phyloP scores from a whole-genome alignment of 139 green algal species.

The Pycnococcus provasolii region DNA sequence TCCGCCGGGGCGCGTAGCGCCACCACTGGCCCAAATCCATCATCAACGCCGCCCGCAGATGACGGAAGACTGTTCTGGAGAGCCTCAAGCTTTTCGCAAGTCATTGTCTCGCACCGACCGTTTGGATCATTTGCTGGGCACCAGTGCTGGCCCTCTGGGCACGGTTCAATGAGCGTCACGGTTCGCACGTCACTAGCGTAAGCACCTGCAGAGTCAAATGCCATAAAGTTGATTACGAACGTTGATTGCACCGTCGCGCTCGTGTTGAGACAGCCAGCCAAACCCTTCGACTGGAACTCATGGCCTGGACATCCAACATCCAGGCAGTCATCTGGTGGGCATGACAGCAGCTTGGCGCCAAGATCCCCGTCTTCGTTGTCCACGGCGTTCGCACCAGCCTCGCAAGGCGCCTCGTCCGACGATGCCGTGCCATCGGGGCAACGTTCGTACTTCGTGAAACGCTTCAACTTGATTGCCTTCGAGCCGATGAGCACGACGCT shows the following conservation, averaged over 20 bases:
- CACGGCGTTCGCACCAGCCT: neutral
- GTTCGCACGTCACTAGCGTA: too few species aligned
- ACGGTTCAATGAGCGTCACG: too few species aligned
- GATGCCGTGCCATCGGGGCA: neutral
- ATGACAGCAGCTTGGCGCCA: neutral
- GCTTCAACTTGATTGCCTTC: neutral
- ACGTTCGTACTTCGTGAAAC: neutral
- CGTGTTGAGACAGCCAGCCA: constrained; percentile 1
- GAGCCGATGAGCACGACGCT: neutral
- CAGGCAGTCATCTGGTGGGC: neutral
- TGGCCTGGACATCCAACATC: neutral
- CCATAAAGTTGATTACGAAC: neutral
- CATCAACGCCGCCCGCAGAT: too few species aligned
- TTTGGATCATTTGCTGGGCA: too few species aligned
- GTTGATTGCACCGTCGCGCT: neutral
- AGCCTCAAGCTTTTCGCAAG: too few species aligned
- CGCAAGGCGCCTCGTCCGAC: neutral
- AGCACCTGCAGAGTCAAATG: neutral
- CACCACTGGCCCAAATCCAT: too few species aligned
- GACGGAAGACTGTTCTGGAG: too few species aligned
- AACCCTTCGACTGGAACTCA: neutral
- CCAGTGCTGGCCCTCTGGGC: too few species aligned
- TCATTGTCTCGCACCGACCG: too few species aligned
- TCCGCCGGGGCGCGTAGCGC: too few species aligned
- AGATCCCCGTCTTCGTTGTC: neutral